Evolutionary conservation across 2,329 filamentous ascomycete species (phyloP).

Genomic region (Neocatenulostroma microsporum): DNA sequence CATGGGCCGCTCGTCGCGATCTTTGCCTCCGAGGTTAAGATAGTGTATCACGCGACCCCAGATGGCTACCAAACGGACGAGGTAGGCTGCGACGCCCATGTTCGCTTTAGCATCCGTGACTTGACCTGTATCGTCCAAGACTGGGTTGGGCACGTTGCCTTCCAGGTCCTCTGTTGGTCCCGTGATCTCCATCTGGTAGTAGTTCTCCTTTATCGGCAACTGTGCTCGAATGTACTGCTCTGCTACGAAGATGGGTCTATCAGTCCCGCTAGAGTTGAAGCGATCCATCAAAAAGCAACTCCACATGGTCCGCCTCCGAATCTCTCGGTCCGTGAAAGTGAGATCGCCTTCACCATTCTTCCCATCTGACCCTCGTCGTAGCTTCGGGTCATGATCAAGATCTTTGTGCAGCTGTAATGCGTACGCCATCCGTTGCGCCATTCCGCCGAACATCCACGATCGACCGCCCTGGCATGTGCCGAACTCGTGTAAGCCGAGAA

Average conservation of each 20-base stretch:
- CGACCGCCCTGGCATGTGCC: constrained; percentile 93
- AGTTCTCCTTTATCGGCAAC: constrained; percentile 79
- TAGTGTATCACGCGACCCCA: constrained; percentile 90
- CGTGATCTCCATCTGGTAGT: constrained; percentile 85
- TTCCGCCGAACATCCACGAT: constrained; percentile 91
- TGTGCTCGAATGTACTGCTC: constrained; percentile 86
- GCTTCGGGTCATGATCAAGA: constrained; percentile 58
- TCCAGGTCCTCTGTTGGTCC: constrained; percentile 77
- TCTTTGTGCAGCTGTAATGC: constrained; percentile 90
- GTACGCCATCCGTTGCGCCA: constrained; percentile 95
- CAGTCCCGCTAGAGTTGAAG: constrained; percentile 92
- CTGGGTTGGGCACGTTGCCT: constrained; percentile 58
- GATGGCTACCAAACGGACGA: constrained; percentile 73
- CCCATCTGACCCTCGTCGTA: constrained; percentile 17
- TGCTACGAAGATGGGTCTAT: constrained; percentile 82
- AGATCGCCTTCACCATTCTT: constrained; percentile 23
- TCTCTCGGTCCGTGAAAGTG: constrained; percentile 89
- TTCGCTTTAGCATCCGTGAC: constrained; percentile 64
- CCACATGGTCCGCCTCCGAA: constrained; percentile 93
- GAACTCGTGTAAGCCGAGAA: constrained; percentile 89
- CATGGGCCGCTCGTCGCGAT: constrained; percentile 66
- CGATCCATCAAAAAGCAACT: constrained; percentile 95
- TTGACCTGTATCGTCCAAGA: constrained; percentile 56
- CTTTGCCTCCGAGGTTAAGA: constrained; percentile 80
- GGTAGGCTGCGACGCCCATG: constrained; percentile 90